phyloP scores from a whole-genome alignment of 2,329 filamentous ascomycete genomes.

The Sarocladium oryzae region DNA sequence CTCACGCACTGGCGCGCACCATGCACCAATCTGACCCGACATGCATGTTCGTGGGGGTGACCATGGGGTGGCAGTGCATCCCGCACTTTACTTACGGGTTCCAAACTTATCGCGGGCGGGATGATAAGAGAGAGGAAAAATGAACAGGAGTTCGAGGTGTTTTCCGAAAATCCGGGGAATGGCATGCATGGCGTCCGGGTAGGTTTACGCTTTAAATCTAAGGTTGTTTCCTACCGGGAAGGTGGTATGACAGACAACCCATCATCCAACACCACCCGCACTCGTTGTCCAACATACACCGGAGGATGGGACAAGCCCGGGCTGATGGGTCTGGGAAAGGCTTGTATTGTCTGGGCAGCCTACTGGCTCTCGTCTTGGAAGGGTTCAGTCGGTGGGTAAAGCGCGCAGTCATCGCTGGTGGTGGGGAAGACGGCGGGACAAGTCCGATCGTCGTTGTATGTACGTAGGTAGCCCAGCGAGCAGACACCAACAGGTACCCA shows the following conservation, averaged over 20 bases:
- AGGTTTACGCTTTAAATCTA: conserved; percentile 2
- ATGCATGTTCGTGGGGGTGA: background rate
- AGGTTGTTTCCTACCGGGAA: background rate
- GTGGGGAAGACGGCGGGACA: conserved; percentile 5
- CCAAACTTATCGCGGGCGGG: background rate
- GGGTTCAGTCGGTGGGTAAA: background rate
- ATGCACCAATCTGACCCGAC: too few relatives aligned
- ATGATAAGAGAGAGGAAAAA: conserved; percentile 1
- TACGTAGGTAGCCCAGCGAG: background rate
- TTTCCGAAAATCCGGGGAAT: background rate
- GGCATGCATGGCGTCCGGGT: background rate
- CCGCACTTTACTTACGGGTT: background rate
- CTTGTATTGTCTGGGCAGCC: conserved; percentile 2
- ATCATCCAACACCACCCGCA: background rate
- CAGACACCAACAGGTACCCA: too few relatives aligned
- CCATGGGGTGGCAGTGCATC: background rate
- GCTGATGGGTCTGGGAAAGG: background rate
- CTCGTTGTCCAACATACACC: too few relatives aligned
- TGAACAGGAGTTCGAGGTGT: background rate
- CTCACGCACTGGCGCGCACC: too few relatives aligned
- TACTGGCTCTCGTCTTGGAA: background rate
- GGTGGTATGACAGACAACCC: background rate
- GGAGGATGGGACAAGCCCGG: background rate
- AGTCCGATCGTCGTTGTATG: too few relatives aligned
- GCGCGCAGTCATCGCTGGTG: background rate